phyloP scores from a whole-genome alignment of 1,284 basidiomycete species.

The Irpex sp. region DNA sequence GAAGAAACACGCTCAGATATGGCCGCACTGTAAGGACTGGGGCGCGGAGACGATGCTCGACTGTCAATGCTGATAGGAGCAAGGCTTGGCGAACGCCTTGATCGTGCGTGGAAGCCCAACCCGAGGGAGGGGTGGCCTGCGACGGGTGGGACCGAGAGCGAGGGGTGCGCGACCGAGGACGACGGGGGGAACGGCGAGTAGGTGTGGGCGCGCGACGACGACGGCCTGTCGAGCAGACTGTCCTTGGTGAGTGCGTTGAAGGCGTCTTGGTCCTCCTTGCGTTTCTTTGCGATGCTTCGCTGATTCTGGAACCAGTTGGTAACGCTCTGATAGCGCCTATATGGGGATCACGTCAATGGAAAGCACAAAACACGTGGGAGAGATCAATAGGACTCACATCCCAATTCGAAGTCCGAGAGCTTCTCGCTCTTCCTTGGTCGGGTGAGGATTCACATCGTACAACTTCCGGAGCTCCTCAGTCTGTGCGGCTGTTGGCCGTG shows the following conservation, averaged over 20 bases:
- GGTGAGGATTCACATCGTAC: slow-evolving; percentile 60
- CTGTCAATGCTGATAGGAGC: slow-evolving; percentile 22
- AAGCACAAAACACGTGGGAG: slow-evolving; percentile 10
- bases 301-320: slow-evolving; percentile 86
- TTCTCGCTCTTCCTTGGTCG: slow-evolving; percentile 61
- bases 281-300: slow-evolving; percentile 68
- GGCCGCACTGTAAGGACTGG: slow-evolving; percentile 29
- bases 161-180: slow-evolving; percentile 24
- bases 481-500: slow-evolving; percentile 60
- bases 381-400: slow-evolving; percentile 50
- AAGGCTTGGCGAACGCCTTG: slow-evolving; percentile 25
- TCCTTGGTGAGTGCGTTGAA: slow-evolving; percentile 12
- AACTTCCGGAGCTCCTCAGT: slow-evolving; percentile 62
- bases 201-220: slow-evolving; percentile 32
- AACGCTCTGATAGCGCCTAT: slow-evolving; percentile 71
- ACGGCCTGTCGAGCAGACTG: slow-evolving; percentile 8
- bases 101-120: slow-evolving; percentile 12
- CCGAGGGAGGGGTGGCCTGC: slow-evolving; percentile 23
- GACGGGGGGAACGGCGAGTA: slow-evolving; percentile 42
- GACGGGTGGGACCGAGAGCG: slow-evolving; percentile 26
- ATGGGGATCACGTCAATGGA: slow-evolving; percentile 9
- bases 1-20: slow-evolving; percentile 21
- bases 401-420: slow-evolving; percentile 61
- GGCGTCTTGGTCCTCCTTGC: slow-evolving; percentile 44
- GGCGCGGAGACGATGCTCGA: slow-evolving; percentile 29